These are phyloP conservation scores for Citrus medica DNA, from an alignment of 345 rosid genomes.

Conservation along the genomic window DNA sequence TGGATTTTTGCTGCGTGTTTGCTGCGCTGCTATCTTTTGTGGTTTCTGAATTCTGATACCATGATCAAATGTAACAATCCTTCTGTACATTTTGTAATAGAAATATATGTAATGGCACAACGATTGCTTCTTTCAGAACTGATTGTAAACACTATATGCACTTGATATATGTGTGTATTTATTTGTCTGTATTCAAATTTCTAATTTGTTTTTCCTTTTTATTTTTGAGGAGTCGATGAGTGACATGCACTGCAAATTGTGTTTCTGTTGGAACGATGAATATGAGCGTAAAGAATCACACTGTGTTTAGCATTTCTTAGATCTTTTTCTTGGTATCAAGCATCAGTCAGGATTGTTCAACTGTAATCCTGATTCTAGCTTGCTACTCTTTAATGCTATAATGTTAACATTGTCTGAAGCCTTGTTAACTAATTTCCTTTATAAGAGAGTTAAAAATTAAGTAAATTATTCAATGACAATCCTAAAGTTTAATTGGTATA, in stretches of 20 bases:
- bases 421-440: not conserved
- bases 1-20: not conserved
- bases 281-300: not conserved
- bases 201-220: not conserved
- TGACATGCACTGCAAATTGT: not conserved
- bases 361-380: not conserved
- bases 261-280: not conserved
- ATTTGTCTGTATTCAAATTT: not conserved
- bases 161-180: not conserved
- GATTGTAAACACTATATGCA: not conserved
- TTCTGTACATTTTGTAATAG: not conserved
- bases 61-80: not conserved
- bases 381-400: not conserved
- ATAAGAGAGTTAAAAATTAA: not conserved
- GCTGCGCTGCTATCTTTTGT: not conserved
- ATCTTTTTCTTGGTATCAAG: not conserved
- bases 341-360: not conserved
- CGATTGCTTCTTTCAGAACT: not conserved
- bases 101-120: not conserved
- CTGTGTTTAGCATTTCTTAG: not conserved
- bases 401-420: not conserved
- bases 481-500: not conserved
- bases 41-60: not conserved
- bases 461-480: not conserved
- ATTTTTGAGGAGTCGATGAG: not conserved